These are phyloP conservation scores for Forsythia viridissima DNA, from an alignment of 257 asterid genomes.

Conservation along the genomic window DNA sequence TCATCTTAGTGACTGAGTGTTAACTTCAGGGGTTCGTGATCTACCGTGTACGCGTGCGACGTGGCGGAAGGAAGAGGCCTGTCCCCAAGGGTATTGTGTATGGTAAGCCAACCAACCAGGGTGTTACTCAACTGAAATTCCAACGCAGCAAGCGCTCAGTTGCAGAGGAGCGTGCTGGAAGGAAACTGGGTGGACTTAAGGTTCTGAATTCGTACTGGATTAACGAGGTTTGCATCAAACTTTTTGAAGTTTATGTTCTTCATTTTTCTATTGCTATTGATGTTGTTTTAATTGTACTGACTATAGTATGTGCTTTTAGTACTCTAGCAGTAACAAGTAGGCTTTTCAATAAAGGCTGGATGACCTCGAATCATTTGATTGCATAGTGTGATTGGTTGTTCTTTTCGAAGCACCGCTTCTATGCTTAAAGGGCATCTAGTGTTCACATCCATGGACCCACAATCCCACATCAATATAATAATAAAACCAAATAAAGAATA, in stretches of 20 bases:
- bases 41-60: constrained; percentile 13
- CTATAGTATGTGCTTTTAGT: not conserved
- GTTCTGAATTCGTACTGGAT: constrained; percentile 18
- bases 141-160: not conserved
- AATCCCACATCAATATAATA: not conserved
- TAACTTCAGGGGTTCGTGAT: constrained; percentile 11
- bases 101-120: not conserved
- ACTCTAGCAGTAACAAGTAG: not conserved
- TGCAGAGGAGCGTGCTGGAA: constrained; percentile 3
- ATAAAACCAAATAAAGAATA: not conserved
- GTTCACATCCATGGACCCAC: not conserved
- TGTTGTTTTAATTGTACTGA: too few relatives aligned
- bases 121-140: not conserved
- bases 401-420: not conserved
- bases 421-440: not conserved
- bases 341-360: not conserved
- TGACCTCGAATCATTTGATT: not conserved
- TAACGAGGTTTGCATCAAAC: not conserved
- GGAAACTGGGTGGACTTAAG: constrained; percentile 10
- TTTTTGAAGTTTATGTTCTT: not conserved
- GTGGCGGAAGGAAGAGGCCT: constrained; percentile 19
- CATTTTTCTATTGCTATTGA: too few relatives aligned
- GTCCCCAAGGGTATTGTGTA: constrained; percentile 5
- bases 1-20: not conserved
- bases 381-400: not conserved